A percentile compares a stretch with the other conserved stretches of the same genome.
Evolutionary conservation across 2,329 filamentous ascomycete species (phyloP).

Genomic region (Colletotrichum cordylinicola): DNA sequence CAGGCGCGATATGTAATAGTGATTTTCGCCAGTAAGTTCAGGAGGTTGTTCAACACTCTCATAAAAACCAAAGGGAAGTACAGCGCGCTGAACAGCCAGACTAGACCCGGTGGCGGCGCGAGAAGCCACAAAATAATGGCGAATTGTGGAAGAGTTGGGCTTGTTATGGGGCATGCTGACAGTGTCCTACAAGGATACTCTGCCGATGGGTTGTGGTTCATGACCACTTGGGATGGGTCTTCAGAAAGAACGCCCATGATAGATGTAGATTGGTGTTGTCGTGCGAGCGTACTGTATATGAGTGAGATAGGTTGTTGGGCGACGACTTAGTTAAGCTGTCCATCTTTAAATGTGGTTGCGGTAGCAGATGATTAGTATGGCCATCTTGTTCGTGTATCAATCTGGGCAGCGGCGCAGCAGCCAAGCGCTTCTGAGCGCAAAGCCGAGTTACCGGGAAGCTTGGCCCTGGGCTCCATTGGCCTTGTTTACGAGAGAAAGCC

Average conservation of each 20-base stretch:
- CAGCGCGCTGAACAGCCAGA: not conserved
- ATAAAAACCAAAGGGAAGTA: not conserved
- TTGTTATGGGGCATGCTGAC: not conserved
- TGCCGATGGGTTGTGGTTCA: not conserved
- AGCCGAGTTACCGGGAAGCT: not conserved
- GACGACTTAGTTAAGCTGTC: accelerated
- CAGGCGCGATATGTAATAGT: not conserved
- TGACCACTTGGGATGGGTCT: not conserved
- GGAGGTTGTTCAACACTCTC: not conserved
- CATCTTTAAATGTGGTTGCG: not conserved
- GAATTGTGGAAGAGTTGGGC: not conserved
- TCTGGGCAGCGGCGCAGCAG: conserved; percentile 4
- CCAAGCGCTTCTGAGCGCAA: not conserved
- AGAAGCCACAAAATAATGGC: not conserved
- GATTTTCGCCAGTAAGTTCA: not conserved
- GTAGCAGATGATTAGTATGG: not conserved
- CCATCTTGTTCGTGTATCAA: not conserved
- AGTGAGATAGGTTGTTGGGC: not conserved
- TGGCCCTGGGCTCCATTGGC: not conserved
- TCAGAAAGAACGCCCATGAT: not conserved
- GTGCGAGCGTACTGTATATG: not conserved
- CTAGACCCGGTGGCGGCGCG: not conserved
- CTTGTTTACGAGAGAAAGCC: not conserved
- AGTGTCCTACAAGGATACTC: not conserved
- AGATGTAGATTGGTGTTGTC: not conserved